phyloP scores from a whole-genome alignment of 176 grass and related monocot genomes.

The Lolium multiflorum region DNA sequence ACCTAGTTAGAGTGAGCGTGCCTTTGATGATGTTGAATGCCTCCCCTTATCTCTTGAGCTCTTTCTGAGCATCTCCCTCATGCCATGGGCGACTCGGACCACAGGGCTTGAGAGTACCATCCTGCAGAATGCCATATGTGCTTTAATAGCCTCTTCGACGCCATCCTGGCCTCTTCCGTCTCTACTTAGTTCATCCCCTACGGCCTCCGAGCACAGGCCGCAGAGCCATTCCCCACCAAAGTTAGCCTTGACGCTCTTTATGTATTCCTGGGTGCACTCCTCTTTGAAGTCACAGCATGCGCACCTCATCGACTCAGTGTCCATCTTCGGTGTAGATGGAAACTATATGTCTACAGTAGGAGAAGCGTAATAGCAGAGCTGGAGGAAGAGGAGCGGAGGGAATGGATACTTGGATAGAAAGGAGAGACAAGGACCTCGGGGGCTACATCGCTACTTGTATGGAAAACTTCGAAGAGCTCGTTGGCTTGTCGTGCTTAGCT shows the following conservation, averaged over 20 bases:
- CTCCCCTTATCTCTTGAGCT: slow-evolving; percentile 43
- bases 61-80: slow-evolving; percentile 75
- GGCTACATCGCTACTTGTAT: neutral
- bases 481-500: slow-evolving; percentile 40
- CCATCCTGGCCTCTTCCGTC: slow-evolving; percentile 29
- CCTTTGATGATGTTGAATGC: slow-evolving; percentile 29
- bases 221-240: slow-evolving; percentile 78
- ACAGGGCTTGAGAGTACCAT: slow-evolving; percentile 53
- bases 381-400: slow-evolving; percentile 16
- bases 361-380: slow-evolving; percentile 33
- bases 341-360: neutral
- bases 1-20: slow-evolving; percentile 31
- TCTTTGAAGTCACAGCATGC: slow-evolving; percentile 61
- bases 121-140: slow-evolving; percentile 67
- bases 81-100: slow-evolving; percentile 60
- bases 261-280: slow-evolving; percentile 75
- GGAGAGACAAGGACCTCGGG: neutral
- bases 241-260: slow-evolving; percentile 50
- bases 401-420: neutral
- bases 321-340: slow-evolving; percentile 48
- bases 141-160: slow-evolving; percentile 58
- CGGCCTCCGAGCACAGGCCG: slow-evolving; percentile 65
- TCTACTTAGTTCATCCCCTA: slow-evolving; percentile 49
- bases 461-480: slow-evolving; percentile 24
- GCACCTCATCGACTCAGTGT: slow-evolving; percentile 54